A percentile compares a stretch with the other conserved stretches of the same genome.
Evolutionary conservation across 352 stramenopile species (phyloP).

Genomic region (Lagenidium sp.): DNA sequence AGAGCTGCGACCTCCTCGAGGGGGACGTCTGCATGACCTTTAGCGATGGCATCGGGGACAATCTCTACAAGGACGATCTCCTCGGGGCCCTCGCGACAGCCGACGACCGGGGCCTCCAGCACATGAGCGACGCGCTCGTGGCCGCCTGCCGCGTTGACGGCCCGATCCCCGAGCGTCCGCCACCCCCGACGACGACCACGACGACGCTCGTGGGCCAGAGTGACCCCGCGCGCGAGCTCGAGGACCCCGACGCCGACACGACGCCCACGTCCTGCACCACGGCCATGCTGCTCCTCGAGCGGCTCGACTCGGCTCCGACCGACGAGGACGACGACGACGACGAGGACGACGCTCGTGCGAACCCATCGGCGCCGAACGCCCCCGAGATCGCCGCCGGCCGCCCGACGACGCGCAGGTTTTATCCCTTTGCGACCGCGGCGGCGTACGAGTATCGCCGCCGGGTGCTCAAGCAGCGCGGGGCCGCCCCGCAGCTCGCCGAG

Average conservation of each 20-base stretch:
- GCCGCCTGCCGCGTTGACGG: slow-evolving; percentile 2
- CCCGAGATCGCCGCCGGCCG: neutral
- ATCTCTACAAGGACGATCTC: slow-evolving; percentile 76
- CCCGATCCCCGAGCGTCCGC: neutral
- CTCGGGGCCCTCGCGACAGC: slow-evolving; percentile 6
- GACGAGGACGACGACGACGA: neutral
- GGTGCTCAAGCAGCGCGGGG: slow-evolving; percentile 17
- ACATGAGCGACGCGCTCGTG: slow-evolving; percentile 45
- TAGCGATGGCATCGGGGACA: slow-evolving; percentile 69
- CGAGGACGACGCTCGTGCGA: neutral
- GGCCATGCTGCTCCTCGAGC: neutral
- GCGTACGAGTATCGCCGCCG: slow-evolving; percentile 52
- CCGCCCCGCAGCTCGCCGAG: slow-evolving; percentile 9
- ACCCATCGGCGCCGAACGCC: neutral
- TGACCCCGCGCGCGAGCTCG: too few species aligned
- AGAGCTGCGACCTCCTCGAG: slow-evolving; percentile 45
- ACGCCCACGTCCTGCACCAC: neutral
- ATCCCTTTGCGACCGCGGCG: slow-evolving; percentile 59
- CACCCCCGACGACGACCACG: neutral
- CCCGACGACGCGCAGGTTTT: slow-evolving; percentile 16
- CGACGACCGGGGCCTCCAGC: slow-evolving; percentile 22
- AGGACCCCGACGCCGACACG: neutral
- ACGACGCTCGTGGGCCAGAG: neutral
- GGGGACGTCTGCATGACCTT: slow-evolving; percentile 64
- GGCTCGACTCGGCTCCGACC: neutral